phyloP scores from a whole-genome alignment of 495 filamentous ascomycete genomes.

The Aspergillus leporis region DNA sequence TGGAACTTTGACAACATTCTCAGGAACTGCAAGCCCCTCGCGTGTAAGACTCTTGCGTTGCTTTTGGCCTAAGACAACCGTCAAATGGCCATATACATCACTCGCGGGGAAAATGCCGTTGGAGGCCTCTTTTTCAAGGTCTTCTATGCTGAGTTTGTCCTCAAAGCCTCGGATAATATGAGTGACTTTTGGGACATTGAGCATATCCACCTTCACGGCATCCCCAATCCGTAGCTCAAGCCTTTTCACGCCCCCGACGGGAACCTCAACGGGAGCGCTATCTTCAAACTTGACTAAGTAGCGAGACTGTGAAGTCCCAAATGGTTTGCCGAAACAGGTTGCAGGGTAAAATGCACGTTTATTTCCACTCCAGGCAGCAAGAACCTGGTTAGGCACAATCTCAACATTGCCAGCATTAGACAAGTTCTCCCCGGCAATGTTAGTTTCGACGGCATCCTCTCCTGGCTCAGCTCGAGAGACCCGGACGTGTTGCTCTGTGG shows the following conservation, averaged over 20 bases:
- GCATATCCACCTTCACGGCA: constrained; percentile 52
- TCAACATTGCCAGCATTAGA: constrained; percentile 10
- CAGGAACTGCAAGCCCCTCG: constrained; percentile 28
- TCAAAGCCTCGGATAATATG: constrained; percentile 48
- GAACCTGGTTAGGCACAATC: constrained; percentile 48
- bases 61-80: constrained; percentile 45
- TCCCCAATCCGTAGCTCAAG: constrained; percentile 51
- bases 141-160: constrained; percentile 38
- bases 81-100: constrained; percentile 48
- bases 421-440: background rate
- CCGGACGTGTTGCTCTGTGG: background rate
- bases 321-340: constrained; percentile 46
- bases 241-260: constrained; percentile 43
- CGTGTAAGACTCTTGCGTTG: constrained; percentile 47
- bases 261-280: constrained; percentile 43
- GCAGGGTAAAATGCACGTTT: constrained; percentile 52
- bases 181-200: constrained; percentile 43
- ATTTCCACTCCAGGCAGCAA: constrained; percentile 52
- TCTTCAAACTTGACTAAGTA: constrained; percentile 52
- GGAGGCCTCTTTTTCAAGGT: constrained; percentile 26
- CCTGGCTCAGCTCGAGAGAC: constrained; percentile 2
- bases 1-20: constrained; percentile 44
- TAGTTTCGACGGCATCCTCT: background rate
- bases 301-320: constrained; percentile 37
- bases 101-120: constrained; percentile 38